These are phyloP conservation scores for Fusarium sp. DNA, from an alignment of 2,329 filamentous ascomycete species.

Conservation along the genomic window DNA sequence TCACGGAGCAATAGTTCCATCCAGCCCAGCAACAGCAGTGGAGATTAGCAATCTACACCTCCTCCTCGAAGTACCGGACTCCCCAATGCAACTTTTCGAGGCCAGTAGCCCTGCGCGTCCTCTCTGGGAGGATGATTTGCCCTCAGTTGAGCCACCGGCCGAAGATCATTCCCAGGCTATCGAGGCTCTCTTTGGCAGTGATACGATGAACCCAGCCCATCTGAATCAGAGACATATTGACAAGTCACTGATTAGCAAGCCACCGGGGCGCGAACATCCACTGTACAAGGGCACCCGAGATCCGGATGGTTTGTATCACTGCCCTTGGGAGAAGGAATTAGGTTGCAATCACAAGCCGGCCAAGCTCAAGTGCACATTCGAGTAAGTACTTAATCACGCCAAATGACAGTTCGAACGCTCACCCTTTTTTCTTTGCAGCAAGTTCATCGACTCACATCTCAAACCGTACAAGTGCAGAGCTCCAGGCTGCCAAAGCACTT, in stretches of 20 bases:
- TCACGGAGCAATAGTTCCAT: background rate
- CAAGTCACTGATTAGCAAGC: background rate
- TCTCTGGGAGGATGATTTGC: background rate
- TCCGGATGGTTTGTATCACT: slow-evolving; percentile 86
- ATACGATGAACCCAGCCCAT: background rate
- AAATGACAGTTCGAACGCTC: slow-evolving; percentile 24
- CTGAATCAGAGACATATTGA: background rate
- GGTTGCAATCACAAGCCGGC: slow-evolving; percentile 89
- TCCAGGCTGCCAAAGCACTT: slow-evolving; percentile 81
- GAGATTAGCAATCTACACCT: background rate
- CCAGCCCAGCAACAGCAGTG: background rate
- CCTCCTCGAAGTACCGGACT: background rate
- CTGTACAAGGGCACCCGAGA: background rate
- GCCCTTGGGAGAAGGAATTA: slow-evolving; percentile 80
- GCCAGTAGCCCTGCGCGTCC: background rate
- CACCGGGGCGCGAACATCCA: background rate
- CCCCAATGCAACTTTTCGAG: background rate
- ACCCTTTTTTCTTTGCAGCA: slow-evolving; percentile 65
- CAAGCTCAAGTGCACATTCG: slow-evolving; percentile 98
- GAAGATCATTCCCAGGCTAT: background rate
- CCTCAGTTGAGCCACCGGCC: background rate
- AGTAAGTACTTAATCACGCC: slow-evolving; percentile 71
- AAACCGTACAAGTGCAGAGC: slow-evolving; percentile 96
- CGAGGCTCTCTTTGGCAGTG: background rate
- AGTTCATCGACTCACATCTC: slow-evolving; percentile 94